Evolutionary conservation across 179 eudicot genomes (phyloP), one percentile per base, ranked within the genome.

Genomic region (Nepenthes alata): DNA sequence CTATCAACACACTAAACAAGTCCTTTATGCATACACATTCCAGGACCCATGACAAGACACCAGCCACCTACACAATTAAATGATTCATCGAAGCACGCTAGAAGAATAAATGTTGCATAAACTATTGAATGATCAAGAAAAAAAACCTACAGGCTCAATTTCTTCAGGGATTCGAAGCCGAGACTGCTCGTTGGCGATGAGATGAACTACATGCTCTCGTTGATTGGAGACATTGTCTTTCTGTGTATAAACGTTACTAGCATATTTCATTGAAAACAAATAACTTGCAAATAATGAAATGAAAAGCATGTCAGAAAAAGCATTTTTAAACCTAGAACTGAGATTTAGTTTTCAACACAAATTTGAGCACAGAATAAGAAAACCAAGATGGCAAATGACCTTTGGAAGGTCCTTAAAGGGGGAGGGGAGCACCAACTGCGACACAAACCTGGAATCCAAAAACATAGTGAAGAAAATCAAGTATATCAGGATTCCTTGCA

Each of bases 361-460:
- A 52, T 6, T 52, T 52, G 34, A 52, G 16, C 55, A 12, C 55
- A 37, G 14, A 47, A 38, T 38, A 38, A 38, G 47, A 52, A 52
- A 52, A 48, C 47, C 52, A 48, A 48, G 52, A 2, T 5, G 34
- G 14, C 16, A 48, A 48, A 48, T 48, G 52, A 8, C 12, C 15
- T 52, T 2, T n/a, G 15, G 2, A 5, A 52, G 13, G 16, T n/a
- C 5, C 16, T n/a, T 52, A 4, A 25, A 53, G 16, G 49, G 6
- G 13, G 14, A 8, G 48, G 35, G 37, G 63, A 1, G 39, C 4
- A 47, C 2, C 12, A 49, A 47, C 55, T 16, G 12, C 7, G 47
- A 58, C 59, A 70, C 80, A 51, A 50, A 95, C 99, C 99, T 95
- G 99, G 74, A 95, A 95, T 37, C 99, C 99, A 71, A 95, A 95